Conservation (phyloP, 352 stramenopile genomes). For the Pythium vanterpoolii region DNA sequence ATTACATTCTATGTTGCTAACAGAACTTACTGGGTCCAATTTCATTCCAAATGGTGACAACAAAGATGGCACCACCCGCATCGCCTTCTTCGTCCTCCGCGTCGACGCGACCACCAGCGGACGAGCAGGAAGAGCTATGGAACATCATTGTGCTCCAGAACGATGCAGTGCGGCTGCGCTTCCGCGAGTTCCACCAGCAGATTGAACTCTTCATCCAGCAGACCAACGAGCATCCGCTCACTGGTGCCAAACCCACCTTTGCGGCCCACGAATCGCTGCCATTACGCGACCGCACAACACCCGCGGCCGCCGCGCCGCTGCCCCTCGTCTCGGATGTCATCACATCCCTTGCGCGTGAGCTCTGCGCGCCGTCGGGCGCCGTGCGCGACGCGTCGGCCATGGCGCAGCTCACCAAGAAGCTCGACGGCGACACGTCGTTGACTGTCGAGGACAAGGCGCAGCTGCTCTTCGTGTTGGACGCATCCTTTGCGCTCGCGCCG, state of each 20-base stretch:
- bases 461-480: constrained; percentile 54
- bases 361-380: constrained; percentile 38
- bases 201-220: constrained; percentile 60
- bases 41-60: not conserved
- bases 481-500: constrained; percentile 34
- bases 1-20: not conserved
- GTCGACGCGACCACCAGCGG: not conserved
- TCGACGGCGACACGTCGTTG: constrained; percentile 29
- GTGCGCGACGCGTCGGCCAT: constrained; percentile 37
- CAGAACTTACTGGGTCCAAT: not conserved
- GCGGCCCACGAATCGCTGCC: constrained; percentile 25
- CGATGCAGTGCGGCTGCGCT: constrained; percentile 38
- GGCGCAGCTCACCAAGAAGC: constrained; percentile 33
- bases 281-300: constrained; percentile 27
- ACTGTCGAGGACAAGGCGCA: constrained; percentile 53
- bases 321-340: constrained; percentile 45
- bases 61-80: not conserved
- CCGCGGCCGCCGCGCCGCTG: constrained; percentile 14
- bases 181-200: constrained; percentile 63
- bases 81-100: not conserved
- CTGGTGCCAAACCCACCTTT: constrained; percentile 20
- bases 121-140: constrained; percentile 33
- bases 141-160: constrained; percentile 61
- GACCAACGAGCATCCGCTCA: constrained; percentile 44
- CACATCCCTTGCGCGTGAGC: constrained; percentile 28